Conservation (phyloP, 306 rosid species). For the Vigna unguiculata region DNA sequence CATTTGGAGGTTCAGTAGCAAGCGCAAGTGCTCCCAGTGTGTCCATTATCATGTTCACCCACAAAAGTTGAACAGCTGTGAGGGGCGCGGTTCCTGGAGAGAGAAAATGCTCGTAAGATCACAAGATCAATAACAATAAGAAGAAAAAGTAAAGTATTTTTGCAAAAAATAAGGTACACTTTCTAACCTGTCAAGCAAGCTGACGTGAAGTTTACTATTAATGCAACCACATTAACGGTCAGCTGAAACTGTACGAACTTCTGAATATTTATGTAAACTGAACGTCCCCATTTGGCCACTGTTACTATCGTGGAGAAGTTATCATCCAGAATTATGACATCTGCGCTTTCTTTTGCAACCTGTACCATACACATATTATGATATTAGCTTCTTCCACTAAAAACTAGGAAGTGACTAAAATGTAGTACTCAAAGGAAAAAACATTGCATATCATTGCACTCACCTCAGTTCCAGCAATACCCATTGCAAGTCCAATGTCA, state of each 20-base stretch:
- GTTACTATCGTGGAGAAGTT: conserved; percentile 98
- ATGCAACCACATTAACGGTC: conserved; percentile 91
- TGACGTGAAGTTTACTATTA: conserved; percentile 92
- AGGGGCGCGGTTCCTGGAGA: conserved; percentile 87
- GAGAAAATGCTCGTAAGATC: conserved; percentile 33
- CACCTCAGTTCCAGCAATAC: conserved; percentile 98
- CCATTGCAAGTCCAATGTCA: conserved; percentile 99
- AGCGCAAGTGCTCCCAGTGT: conserved; percentile 98
- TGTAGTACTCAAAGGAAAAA: conserved; percentile 20
- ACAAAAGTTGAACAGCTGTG: conserved; percentile 93
- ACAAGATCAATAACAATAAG: conserved; percentile 35
- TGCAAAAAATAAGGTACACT: conserved; percentile 14
- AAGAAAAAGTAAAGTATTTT: neutral
- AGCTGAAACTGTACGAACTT: conserved; percentile 97
- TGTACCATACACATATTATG: conserved; percentile 47
- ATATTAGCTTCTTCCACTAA: conserved; percentile 28
- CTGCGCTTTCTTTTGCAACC: conserved; percentile 99
- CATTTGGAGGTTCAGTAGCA: conserved; percentile 96
- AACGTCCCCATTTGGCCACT: conserved; percentile 98
- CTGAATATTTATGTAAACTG: conserved; percentile 92
- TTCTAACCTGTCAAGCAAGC: conserved; percentile 88
- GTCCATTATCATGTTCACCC: conserved; percentile 99
- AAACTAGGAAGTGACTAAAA: conserved; percentile 1
- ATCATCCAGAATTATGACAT: conserved; percentile 94
- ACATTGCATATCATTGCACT: conserved; percentile 39